These are phyloP conservation scores for Dacryopinax spathularia DNA, from an alignment of 768 basidiomycete genomes.

Conservation along the genomic window DNA sequence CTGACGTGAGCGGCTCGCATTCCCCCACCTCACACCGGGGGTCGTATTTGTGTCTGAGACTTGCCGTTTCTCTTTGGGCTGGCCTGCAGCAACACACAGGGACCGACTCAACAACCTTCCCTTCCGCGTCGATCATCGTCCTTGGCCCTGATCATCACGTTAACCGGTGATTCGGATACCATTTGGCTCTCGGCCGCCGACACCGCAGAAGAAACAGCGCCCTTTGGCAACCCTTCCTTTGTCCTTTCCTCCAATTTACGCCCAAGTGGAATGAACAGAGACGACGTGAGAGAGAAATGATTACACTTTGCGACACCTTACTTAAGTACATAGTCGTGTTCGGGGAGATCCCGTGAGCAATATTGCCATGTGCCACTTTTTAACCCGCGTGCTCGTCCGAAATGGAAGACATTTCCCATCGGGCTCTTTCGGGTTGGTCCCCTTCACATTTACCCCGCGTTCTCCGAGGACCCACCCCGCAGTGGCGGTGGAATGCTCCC, in stretches of 20 bases:
- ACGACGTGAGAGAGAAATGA: no score
- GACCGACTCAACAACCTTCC: neutral
- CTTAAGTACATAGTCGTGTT: no score
- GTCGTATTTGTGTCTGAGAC: conserved; percentile 4
- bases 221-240: neutral
- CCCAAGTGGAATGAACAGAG: neutral
- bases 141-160: neutral
- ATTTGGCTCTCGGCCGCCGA: neutral
- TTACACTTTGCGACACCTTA: no score
- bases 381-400: neutral
- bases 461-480: conserved; percentile 1
- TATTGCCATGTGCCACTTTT: neutral
- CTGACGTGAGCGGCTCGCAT: neutral
- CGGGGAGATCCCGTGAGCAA: neutral
- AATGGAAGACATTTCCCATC: neutral
- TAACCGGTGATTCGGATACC: neutral
- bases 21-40: no score
- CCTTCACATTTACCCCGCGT: neutral
- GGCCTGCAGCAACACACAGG: neutral
- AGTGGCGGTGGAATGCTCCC: neutral
- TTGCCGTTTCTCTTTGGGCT: neutral
- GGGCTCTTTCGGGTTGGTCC: neutral
- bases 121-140: neutral
- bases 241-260: neutral
- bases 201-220: neutral